These are phyloP conservation scores for Ogataea ramenticola DNA, from an alignment of 805 yeast genomes.

Conservation along the genomic window DNA sequence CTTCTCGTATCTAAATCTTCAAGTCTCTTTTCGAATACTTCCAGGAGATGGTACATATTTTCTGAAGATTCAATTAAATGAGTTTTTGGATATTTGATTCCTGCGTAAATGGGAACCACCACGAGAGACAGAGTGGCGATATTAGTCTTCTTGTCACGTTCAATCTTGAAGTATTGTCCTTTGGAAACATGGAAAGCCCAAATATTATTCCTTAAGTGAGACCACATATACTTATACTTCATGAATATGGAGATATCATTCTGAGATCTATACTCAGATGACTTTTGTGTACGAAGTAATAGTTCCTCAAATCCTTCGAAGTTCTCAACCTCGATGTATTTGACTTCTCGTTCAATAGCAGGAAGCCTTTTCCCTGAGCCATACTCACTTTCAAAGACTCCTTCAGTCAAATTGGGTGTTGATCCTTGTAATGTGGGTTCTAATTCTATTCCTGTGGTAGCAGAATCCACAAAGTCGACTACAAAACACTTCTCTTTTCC, in stretches of 20 bases:
- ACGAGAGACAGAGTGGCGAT: conserved; percentile 7
- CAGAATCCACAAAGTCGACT: conserved; percentile 68
- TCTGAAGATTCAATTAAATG: conserved; percentile 5
- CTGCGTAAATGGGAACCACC: conserved; percentile 5
- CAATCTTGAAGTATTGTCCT: conserved; percentile 13
- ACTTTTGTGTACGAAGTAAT: conserved; percentile 10
- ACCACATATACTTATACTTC: conserved; percentile 8
- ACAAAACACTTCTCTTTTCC: conserved; percentile 65
- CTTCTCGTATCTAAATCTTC: conserved; percentile 4
- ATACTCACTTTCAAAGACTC: conserved; percentile 7
- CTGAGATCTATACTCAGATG: conserved; percentile 5
- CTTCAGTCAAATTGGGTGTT: conserved; percentile 3
- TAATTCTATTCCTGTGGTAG: conserved; percentile 21
- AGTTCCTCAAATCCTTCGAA: conserved; percentile 21
- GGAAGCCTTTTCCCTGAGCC: too few relatives aligned
- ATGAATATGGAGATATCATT: conserved; percentile 2
- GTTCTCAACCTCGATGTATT: conserved; percentile 22
- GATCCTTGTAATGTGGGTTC: conserved; percentile 18
- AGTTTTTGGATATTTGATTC: conserved; percentile 11
- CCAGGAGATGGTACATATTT: conserved; percentile 13
- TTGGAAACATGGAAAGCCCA: conserved; percentile 16
- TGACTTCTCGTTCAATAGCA: conserved; percentile 9
- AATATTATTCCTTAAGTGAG: conserved; percentile 11
- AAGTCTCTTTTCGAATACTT: conserved; percentile 9
- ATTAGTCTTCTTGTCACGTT: conserved; percentile 8